Evolutionary conservation across 306 rosid genomes (phyloP), one percentile per base, ranked within the genome.

Genomic region (Castanospermum australe): DNA sequence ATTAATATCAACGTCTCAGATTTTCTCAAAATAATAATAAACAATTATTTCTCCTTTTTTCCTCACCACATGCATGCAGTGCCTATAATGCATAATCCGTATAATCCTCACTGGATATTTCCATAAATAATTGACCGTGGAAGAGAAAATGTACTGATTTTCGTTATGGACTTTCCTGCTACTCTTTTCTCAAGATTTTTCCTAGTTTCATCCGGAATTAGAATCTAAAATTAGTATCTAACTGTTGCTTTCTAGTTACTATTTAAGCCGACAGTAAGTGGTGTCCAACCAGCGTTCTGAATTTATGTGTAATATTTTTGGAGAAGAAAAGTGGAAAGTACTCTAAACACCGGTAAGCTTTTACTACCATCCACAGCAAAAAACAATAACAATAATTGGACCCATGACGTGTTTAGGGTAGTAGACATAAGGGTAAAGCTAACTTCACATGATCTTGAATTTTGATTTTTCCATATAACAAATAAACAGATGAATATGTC

Each of bases 41-140:
- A 48, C 50, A 44, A 36, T 45, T 74, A 57, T 68, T 18, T n/a
- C 45, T 9, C n/a, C n/a, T 77, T 71, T 70, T 76, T 79, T 17
- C 55, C 56, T 41, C 73, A 62, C 79, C 86, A 82, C 79, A 52
- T 83, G 76, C 86, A 63, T 83, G 76, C 83, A 83, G 62, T 71
- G 71, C 83, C 66, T 64, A 28, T 71, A 54, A 15, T 83, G 76
- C 41, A 35, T 51, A 55, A 47, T 42, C 71, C 69, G 32, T 64
- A 64, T 77, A 50, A 75, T 75, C n/a, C 62, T 18, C 9, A 25
- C 74, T 2, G 32, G 63, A 33, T 66, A 73, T 73, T 52, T 64
- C 79, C 61, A 41, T 15, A 30, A 52, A 81, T 79, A 78, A 48
- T 81, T 67, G 25, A n/a, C 71, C 64, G 39, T 24, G 54, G 20